Conservation (phyloP, 768 basidiomycete species). For the Phlebiopsis flavidoalba region DNA sequence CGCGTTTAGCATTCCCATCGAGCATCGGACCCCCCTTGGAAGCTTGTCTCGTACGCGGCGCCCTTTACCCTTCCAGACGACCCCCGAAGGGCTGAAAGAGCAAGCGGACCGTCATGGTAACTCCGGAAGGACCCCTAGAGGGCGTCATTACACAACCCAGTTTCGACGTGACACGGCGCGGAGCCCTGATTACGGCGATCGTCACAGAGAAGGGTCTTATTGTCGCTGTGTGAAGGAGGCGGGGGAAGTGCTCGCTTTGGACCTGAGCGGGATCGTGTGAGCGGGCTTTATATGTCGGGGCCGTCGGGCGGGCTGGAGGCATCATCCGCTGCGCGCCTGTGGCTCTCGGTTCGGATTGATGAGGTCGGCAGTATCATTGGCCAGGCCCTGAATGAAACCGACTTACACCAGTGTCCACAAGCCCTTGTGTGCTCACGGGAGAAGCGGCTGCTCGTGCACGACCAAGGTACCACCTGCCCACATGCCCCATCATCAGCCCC, state of each 20-base stretch:
- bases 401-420: neutral
- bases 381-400: neutral
- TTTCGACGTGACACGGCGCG: slow-evolving; percentile 95
- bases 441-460: neutral
- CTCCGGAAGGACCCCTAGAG: slow-evolving; percentile 50
- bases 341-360: neutral
- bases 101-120: slow-evolving; percentile 83
- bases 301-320: neutral
- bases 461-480: neutral
- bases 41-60: slow-evolving; percentile 84
- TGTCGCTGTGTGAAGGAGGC: slow-evolving; percentile 64
- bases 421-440: neutral
- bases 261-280: slow-evolving; percentile 55
- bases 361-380: neutral
- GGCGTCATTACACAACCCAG: slow-evolving; percentile 88
- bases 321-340: neutral
- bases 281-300: slow-evolving; percentile 22
- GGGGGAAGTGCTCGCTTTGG: slow-evolving; percentile 53
- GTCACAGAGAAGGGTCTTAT: slow-evolving; percentile 97
- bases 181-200: slow-evolving; percentile 89
- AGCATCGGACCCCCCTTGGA: slow-evolving; percentile 86
- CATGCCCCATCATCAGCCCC: neutral
- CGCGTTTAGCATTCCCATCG: slow-evolving; percentile 72
- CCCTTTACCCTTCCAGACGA: slow-evolving; percentile 48
- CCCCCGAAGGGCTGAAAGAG: slow-evolving; percentile 39